Evolutionary conservation across 768 basidiomycete genomes (phyloP).

Genomic region (Panaeolus papilionaceus): DNA sequence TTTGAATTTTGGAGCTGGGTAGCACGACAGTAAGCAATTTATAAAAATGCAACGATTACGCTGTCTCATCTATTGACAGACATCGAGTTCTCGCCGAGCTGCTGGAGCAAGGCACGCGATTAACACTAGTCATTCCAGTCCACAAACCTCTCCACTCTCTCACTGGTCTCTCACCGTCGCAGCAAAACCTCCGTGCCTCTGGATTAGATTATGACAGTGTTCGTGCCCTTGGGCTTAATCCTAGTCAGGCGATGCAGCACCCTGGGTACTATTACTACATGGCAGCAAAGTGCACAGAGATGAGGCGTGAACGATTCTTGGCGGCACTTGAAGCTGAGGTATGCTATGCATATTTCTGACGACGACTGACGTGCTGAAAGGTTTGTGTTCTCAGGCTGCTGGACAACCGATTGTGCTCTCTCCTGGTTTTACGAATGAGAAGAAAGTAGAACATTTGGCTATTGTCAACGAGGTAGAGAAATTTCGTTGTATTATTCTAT

Average conservation of each 20-base stretch:
- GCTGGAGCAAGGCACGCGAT: slow-evolving; percentile 78
- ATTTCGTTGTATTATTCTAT: not conserved
- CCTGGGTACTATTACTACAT: slow-evolving; percentile 93
- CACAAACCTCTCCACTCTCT: slow-evolving; percentile 50
- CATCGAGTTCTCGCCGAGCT: slow-evolving; percentile 92
- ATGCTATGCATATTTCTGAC: slow-evolving; percentile 21
- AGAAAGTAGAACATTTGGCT: slow-evolving; percentile 87
- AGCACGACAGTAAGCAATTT: slow-evolving; percentile 71
- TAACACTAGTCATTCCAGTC: slow-evolving; percentile 65
- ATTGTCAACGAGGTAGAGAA: slow-evolving; percentile 78
- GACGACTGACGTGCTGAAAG: not conserved
- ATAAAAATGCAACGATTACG: not conserved
- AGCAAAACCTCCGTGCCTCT: slow-evolving; percentile 25
- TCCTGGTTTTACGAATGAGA: slow-evolving; percentile 88
- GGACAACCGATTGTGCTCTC: slow-evolving; percentile 39
- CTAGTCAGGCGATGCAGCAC: slow-evolving; percentile 84
- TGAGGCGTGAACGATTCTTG: slow-evolving; percentile 71
- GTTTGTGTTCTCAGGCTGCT: slow-evolving; percentile 19
- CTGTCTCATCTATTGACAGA: slow-evolving; percentile 42
- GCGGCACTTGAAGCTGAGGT: slow-evolving; percentile 65
- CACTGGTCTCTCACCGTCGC: slow-evolving; percentile 28
- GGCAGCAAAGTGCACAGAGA: slow-evolving; percentile 86
- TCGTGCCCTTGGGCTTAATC: slow-evolving; percentile 74
- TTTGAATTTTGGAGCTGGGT: slow-evolving; percentile 99
- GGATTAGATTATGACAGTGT: slow-evolving; percentile 59